Percentiles rank a stretch among this genome's conserved stretches.
Conservation (phyloP, 306 rosid genomes). For the Glycine soja region DNA sequence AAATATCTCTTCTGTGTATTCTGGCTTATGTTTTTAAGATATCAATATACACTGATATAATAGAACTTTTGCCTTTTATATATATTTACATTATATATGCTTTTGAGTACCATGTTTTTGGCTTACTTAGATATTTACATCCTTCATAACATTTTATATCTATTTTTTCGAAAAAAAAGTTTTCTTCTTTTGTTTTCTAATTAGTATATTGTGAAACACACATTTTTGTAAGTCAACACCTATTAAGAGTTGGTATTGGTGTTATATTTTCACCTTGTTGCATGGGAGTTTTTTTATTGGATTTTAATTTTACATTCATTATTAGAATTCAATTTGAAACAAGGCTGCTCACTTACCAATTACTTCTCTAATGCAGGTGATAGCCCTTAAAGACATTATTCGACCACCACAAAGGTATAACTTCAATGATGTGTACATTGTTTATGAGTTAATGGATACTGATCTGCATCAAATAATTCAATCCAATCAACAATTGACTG, state of each 20-base stretch:
- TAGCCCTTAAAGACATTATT: slow-evolving; percentile 80
- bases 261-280: slow-evolving; percentile 7
- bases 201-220: slow-evolving; percentile 16
- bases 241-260: not conserved
- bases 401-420: slow-evolving; percentile 81
- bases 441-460: slow-evolving; percentile 91
- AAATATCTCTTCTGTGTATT: not conserved
- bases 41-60: not conserved
- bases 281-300: slow-evolving; percentile 23
- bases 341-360: slow-evolving; percentile 37
- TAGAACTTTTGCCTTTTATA: not conserved
- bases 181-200: not conserved
- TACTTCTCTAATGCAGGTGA: slow-evolving; percentile 65
- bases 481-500: slow-evolving; percentile 78
- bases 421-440: slow-evolving; percentile 91
- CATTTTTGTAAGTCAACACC: slow-evolving; percentile 15
- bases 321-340: not conserved
- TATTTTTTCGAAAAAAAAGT: no score
- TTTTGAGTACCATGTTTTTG: not conserved
- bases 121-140: no score
- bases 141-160: no score
- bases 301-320: not conserved
- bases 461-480: slow-evolving; percentile 92
- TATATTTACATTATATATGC: not conserved
- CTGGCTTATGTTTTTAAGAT: not conserved